phyloP scores from a whole-genome alignment of 2,329 filamentous ascomycete genomes.

The Fusarium brachygibbosum region DNA sequence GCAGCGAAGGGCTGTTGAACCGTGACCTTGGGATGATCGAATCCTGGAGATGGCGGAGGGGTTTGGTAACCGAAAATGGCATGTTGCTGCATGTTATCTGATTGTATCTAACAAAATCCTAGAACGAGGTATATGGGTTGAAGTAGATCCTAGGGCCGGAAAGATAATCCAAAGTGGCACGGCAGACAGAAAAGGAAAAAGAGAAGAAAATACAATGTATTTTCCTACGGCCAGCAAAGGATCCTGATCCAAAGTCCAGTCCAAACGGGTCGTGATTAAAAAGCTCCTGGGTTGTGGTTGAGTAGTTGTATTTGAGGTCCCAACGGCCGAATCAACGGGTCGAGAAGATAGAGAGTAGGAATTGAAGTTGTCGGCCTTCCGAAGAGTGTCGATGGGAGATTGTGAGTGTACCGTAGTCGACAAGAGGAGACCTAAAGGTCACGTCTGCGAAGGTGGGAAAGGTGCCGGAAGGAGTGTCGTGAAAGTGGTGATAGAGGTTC shows the following conservation, averaged over 20 bases:
- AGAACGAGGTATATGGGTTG: conserved; percentile 39
- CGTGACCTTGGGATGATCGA: conserved; percentile 64
- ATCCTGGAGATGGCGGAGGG: conserved; percentile 69
- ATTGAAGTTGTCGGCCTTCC: conserved; percentile 35
- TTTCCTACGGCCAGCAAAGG: conserved; percentile 45
- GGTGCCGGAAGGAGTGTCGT: conserved; percentile 57
- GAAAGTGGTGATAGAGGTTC: conserved; percentile 51
- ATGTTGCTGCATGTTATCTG: conserved; percentile 71
- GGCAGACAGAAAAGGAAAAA: conserved; percentile 45
- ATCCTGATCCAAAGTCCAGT: conserved; percentile 51
- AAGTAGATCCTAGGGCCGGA: conserved; percentile 38
- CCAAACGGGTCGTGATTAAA: conserved; percentile 46
- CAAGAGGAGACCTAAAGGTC: conserved; percentile 47
- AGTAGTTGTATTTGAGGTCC: conserved; percentile 44
- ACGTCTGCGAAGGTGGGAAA: conserved; percentile 46
- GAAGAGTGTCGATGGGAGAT: conserved; percentile 34
- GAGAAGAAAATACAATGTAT: conserved; percentile 44
- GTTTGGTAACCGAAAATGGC: conserved; percentile 69
- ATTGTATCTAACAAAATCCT: conserved; percentile 49
- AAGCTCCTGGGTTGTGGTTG: conserved; percentile 41
- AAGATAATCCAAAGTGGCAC: conserved; percentile 45
- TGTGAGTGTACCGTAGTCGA: conserved; percentile 33
- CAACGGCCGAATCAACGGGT: conserved; percentile 67
- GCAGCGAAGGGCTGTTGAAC: conserved; percentile 56
- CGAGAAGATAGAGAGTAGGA: conserved; percentile 50